Percentiles rank a stretch among this genome's conserved stretches.
phyloP scores from a whole-genome alignment of 1,139 yeast species.

The Hansenula sp. region DNA sequence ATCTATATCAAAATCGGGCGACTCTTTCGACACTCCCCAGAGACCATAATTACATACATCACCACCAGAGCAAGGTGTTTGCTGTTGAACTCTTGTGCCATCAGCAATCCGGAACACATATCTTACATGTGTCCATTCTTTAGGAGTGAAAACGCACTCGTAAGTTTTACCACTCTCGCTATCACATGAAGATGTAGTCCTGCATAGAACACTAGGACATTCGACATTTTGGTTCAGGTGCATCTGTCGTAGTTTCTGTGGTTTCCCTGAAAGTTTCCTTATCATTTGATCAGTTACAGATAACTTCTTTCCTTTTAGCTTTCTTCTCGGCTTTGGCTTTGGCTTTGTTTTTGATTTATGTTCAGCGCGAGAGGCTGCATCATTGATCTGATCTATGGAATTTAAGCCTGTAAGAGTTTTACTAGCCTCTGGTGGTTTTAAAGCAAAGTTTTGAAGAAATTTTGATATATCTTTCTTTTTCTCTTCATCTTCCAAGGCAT shows the following conservation, averaged over 20 bases:
- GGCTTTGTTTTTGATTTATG: background rate
- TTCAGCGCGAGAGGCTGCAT: background rate
- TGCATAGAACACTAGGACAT: background rate
- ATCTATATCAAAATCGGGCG: background rate
- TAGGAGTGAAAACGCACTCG: slow-evolving; percentile 2
- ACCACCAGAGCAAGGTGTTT: background rate
- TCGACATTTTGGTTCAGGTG: background rate
- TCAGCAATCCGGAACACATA: background rate
- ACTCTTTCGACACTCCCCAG: background rate
- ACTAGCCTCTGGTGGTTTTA: background rate
- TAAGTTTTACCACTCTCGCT: background rate
- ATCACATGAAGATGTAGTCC: background rate
- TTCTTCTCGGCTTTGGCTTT: slow-evolving; percentile 1
- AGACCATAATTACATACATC: background rate
- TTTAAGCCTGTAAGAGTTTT: no score
- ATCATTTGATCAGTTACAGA: slow-evolving; percentile 8
- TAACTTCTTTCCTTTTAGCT: background rate
- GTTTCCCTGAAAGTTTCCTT: slow-evolving; percentile 12
- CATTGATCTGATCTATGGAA: background rate
- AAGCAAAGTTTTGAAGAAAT: slow-evolving; percentile 3
- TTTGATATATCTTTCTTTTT: background rate
- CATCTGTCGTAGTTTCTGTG: slow-evolving; percentile 7
- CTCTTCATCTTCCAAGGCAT: slow-evolving; percentile 11
- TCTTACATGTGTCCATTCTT: slow-evolving; percentile 6
- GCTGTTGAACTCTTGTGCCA: background rate